These are phyloP conservation scores for Dendrocalamus latiflorus DNA, from an alignment of 202 grass and related monocot species.

Conservation along the genomic window DNA sequence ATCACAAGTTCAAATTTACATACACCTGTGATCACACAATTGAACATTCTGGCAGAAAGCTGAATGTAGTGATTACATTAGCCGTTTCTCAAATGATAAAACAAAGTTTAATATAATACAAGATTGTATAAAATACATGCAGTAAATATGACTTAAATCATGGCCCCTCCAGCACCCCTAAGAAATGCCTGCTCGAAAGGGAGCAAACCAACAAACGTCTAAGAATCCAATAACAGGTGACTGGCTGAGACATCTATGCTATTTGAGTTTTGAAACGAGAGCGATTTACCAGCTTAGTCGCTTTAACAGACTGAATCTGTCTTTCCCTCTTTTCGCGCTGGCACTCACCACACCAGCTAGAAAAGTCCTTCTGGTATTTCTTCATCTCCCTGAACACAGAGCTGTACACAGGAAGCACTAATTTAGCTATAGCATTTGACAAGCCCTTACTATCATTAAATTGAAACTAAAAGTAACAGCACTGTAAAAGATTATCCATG, in stretches of 20 bases:
- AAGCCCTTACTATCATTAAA: background rate
- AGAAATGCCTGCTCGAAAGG: conserved; percentile 73
- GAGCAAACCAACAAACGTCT: conserved; percentile 22
- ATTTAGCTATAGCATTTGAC: conserved; percentile 14
- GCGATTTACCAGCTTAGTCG: conserved; percentile 70
- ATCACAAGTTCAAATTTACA: conserved; percentile 34
- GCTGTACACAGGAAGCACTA: conserved; percentile 42
- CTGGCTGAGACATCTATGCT: background rate
- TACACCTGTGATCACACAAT: conserved; percentile 1
- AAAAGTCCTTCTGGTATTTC: conserved; percentile 94
- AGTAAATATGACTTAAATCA: conserved; percentile 46
- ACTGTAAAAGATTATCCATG: background rate
- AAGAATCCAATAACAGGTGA: conserved; percentile 10
- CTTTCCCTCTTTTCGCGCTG: conserved; percentile 73
- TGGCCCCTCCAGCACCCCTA: conserved; percentile 55
- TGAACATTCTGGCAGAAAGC: conserved; percentile 7
- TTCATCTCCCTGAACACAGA: conserved; percentile 90
- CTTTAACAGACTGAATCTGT: conserved; percentile 68
- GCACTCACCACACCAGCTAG: conserved; percentile 88
- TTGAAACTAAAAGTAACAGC: background rate
- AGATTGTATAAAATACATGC: conserved; percentile 25
- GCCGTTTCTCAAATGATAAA: background rate
- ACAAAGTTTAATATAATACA: conserved; percentile 19
- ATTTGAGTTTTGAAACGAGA: background rate
- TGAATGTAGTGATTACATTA: background rate